A percentile compares a stretch with the other conserved stretches of the same genome.
Evolutionary conservation across 192 early-diverging fungal genomes (phyloP).

Genomic region (Linnemannia hyalina): DNA sequence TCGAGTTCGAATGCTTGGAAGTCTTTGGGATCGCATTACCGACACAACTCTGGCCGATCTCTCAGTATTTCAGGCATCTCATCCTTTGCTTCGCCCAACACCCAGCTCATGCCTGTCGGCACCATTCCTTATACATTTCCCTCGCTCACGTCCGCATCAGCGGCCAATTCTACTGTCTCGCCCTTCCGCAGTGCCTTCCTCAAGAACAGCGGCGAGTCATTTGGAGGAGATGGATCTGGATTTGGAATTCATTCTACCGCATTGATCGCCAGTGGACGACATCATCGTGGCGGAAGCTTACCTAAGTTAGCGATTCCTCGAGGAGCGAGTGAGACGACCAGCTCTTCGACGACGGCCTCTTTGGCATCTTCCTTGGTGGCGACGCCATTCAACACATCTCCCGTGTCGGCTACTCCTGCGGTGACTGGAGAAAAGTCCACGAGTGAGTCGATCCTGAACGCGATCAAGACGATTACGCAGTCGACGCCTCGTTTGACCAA

Average conservation of each 20-base stretch:
- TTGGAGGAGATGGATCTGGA: neutral
- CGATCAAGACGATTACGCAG: conserved; percentile 34
- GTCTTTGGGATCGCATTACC: neutral
- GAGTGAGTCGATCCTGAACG: conserved; percentile 20
- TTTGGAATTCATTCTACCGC: neutral
- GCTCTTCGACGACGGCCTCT: neutral
- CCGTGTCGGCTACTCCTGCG: neutral
- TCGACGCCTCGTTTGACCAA: conserved; percentile 30
- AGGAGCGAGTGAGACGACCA: neutral
- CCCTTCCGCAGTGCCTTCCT: neutral
- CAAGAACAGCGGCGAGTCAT: neutral
- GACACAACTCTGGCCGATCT: conserved; percentile 2
- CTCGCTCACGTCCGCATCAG: neutral
- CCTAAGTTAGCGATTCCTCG: conserved; percentile 1
- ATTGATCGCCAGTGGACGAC: neutral
- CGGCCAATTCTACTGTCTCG: neutral
- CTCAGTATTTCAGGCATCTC: conserved; percentile 1
- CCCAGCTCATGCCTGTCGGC: neutral
- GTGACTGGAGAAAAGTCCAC: neutral
- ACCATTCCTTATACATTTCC: neutral
- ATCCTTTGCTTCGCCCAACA: neutral
- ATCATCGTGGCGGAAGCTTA: neutral
- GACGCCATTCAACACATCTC: neutral
- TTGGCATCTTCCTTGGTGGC: neutral
- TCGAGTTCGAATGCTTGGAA: neutral